A percentile compares a stretch with the other conserved stretches of the same genome.
Conservation (phyloP, 2,329 filamentous ascomycete species). For the Pseudocercospora crystallina region DNA sequence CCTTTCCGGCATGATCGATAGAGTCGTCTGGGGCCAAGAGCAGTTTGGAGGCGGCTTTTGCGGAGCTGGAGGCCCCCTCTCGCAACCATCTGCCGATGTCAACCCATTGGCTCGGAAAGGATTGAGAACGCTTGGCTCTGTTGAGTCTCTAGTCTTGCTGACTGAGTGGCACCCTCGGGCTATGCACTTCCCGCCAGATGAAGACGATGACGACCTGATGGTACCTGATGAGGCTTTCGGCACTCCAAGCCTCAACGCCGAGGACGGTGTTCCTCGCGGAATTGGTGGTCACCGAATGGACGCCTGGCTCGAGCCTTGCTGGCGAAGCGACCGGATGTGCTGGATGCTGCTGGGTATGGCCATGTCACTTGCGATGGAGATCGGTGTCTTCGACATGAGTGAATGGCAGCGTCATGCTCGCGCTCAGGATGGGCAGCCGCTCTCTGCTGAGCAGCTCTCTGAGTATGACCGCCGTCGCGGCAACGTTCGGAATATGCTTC, state of each 20-base stretch:
- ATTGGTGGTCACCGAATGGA: constrained; percentile 83
- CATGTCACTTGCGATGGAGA: constrained; percentile 84
- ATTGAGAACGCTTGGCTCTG: constrained; percentile 83
- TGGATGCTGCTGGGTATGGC: constrained; percentile 96
- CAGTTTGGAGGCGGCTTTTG: constrained; percentile 89
- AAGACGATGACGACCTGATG: constrained; percentile 64
- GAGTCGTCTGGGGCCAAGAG: constrained; percentile 93
- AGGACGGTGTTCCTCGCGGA: constrained; percentile 54
- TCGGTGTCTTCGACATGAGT: constrained; percentile 92
- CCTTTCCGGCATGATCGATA: constrained; percentile 89
- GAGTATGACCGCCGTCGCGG: constrained; percentile 73
- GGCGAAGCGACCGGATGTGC: constrained; percentile 88
- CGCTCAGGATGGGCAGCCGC: constrained; percentile 34
- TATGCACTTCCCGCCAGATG: constrained; percentile 80
- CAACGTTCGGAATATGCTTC: constrained; percentile 79
- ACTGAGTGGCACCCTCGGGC: constrained; percentile 97
- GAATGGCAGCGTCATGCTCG: constrained; percentile 59
- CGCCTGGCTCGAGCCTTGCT: constrained; percentile 94
- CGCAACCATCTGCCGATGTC: constrained; percentile 64
- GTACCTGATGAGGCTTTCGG: constrained; percentile 70
- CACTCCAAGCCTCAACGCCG: constrained; percentile 57
- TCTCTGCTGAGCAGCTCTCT: constrained; percentile 62
- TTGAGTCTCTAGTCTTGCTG: constrained; percentile 89
- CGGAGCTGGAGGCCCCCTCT: constrained; percentile 58
- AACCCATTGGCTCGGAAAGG: constrained; percentile 62